phyloP scores from a whole-genome alignment of 495 filamentous ascomycete species.

The Cenococcum geophilum region DNA sequence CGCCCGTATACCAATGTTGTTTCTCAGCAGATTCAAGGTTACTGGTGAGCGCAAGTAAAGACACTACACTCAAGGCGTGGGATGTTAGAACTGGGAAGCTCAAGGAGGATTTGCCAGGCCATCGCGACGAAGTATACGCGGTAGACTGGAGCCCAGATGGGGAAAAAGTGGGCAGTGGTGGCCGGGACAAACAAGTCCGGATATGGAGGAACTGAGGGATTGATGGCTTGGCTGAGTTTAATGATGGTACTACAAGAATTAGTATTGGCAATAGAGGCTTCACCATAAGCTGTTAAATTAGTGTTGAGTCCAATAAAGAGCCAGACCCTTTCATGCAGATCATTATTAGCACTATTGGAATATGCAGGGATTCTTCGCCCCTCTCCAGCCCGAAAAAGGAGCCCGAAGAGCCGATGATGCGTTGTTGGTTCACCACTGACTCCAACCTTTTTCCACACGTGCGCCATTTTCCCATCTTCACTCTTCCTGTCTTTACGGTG shows the following conservation, averaged over 20 bases:
- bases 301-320: no score
- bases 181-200: slow-evolving; percentile 85
- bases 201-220: slow-evolving; percentile 67
- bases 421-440: neutral
- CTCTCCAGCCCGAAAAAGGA: no score
- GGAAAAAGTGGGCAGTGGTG: slow-evolving; percentile 76
- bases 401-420: no score
- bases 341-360: no score
- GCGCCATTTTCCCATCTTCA: neutral
- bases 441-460: neutral
- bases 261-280: no score
- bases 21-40: slow-evolving; percentile 86
- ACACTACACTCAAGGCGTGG: slow-evolving; percentile 94
- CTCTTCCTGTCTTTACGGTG: slow-evolving; percentile 1
- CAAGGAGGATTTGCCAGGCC: slow-evolving; percentile 80
- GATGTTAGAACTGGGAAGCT: slow-evolving; percentile 79
- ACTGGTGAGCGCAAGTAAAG: slow-evolving; percentile 78
- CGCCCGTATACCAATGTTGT: slow-evolving; percentile 76
- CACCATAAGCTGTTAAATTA: no score
- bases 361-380: no score
- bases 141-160: slow-evolving; percentile 91
- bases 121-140: slow-evolving; percentile 90
- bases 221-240: no score
- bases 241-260: no score
- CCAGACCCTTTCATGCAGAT: no score